Evolutionary conservation across 1,284 basidiomycete species (phyloP).

Genomic region (Crocinoboletus sp.): DNA sequence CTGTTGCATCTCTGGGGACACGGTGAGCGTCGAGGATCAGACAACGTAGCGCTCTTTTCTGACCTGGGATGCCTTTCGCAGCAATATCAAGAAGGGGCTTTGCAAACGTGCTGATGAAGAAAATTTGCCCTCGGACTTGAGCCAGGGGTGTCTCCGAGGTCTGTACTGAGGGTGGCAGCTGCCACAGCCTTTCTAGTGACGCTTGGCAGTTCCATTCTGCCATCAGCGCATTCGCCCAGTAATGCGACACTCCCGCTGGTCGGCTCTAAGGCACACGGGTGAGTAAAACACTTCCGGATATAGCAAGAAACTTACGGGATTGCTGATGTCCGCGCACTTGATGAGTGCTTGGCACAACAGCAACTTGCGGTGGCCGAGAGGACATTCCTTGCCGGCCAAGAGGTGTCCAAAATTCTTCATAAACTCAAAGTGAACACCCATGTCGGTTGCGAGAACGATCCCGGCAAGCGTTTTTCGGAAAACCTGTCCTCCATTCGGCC

Average conservation of each 20-base stretch:
- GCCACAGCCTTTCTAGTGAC: constrained; percentile 71
- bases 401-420: constrained; percentile 60
- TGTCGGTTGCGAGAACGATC: constrained; percentile 88
- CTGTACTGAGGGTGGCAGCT: constrained; percentile 70
- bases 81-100: constrained; percentile 79
- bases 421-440: constrained; percentile 85
- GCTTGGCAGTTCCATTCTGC: constrained; percentile 90
- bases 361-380: constrained; percentile 51
- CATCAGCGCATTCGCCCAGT: constrained; percentile 86
- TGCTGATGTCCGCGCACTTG: constrained; percentile 96
- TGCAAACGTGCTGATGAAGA: constrained; percentile 81
- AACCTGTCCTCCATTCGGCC: constrained; percentile 42
- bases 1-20: constrained; percentile 51
- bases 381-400: constrained; percentile 39
- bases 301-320: constrained; percentile 65
- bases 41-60: constrained; percentile 1
- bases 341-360: constrained; percentile 88
- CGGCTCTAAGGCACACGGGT: constrained; percentile 60
- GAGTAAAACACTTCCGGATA: constrained; percentile 10
- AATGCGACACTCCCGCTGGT: constrained; percentile 84
- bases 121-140: constrained; percentile 86
- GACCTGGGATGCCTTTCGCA: constrained; percentile 69
- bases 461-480: constrained; percentile 74
- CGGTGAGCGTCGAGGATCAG: constrained; percentile 11
- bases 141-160: constrained; percentile 60